These are phyloP conservation scores for Spizellomyces sp. DNA, from an alignment of 192 early-diverging fungal genomes.

Conservation along the genomic window DNA sequence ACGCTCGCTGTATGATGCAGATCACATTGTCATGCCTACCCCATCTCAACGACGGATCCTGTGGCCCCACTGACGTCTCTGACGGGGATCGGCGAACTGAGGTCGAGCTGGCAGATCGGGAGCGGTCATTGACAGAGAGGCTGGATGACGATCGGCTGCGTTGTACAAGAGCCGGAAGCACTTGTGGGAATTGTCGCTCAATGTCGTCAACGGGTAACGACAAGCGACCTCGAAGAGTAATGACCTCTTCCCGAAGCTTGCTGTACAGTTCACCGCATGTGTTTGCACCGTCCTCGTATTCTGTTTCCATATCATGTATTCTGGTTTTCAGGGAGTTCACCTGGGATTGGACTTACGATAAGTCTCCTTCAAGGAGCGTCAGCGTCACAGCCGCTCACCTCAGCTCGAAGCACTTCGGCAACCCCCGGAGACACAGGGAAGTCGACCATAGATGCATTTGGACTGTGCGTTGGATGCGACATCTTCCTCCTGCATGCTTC, in stretches of 20 bases:
- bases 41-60: neutral
- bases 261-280: constrained; percentile 29
- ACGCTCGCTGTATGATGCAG: neutral
- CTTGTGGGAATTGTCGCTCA: constrained; percentile 31
- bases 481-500: constrained; percentile 28
- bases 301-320: constrained; percentile 33
- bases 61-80: constrained; percentile 10
- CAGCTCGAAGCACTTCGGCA: constrained; percentile 44
- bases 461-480: constrained; percentile 32
- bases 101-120: constrained; percentile 13
- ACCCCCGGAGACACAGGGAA: constrained; percentile 30
- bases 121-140: constrained; percentile 7
- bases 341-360: neutral
- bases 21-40: neutral
- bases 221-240: constrained; percentile 16
- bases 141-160: neutral
- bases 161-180: constrained; percentile 3
- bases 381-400: constrained; percentile 20
- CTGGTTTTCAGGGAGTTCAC: constrained; percentile 34
- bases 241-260: constrained; percentile 35
- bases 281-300: constrained; percentile 28
- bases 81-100: constrained; percentile 10
- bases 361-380: neutral
- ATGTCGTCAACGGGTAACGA: constrained; percentile 31
- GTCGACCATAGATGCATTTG: constrained; percentile 30